phyloP scores from a whole-genome alignment of 345 rosid species.

The Arabidopsis suecica region DNA sequence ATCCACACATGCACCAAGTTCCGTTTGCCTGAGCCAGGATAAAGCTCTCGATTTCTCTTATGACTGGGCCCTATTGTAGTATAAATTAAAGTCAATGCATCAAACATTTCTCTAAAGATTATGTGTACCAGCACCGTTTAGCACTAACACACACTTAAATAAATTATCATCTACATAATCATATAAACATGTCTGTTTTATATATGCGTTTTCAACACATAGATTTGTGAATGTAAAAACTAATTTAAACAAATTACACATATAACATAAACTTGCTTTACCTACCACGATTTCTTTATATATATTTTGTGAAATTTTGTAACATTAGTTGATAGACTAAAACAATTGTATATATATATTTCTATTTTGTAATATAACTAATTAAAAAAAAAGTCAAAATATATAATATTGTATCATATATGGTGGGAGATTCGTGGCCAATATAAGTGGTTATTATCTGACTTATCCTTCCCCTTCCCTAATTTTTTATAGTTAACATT shows the following conservation, averaged over 20 bases:
- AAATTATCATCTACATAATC: conserved; percentile 9
- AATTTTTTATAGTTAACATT: neutral
- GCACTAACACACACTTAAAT: conserved; percentile 32
- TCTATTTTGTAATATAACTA: neutral
- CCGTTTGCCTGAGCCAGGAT: too few relatives aligned
- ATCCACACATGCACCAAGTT: conserved; percentile 31
- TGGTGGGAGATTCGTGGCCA: conserved; percentile 41
- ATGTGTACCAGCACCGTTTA: conserved; percentile 32
- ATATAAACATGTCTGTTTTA: neutral
- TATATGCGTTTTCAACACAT: neutral
- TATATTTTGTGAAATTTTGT: neutral
- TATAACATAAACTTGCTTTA: neutral
- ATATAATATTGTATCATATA: conserved; percentile 12
- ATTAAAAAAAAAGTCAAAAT: conserved; percentile 28
- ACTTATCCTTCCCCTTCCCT: neutral
- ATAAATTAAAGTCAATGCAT: conserved; percentile 25
- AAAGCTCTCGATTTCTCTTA: too few relatives aligned
- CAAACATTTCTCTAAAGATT: conserved; percentile 4
- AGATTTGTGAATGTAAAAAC: neutral
- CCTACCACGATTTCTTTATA: neutral
- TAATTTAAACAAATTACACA: conserved; percentile 12
- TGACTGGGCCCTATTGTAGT: too few relatives aligned
- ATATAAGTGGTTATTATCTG: conserved; percentile 28
- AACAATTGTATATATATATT: neutral
- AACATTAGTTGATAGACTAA: neutral